Base-by-base conservation (phyloP, 2,329 filamentous ascomycete species). In the Fusarium robinianum region DNA sequence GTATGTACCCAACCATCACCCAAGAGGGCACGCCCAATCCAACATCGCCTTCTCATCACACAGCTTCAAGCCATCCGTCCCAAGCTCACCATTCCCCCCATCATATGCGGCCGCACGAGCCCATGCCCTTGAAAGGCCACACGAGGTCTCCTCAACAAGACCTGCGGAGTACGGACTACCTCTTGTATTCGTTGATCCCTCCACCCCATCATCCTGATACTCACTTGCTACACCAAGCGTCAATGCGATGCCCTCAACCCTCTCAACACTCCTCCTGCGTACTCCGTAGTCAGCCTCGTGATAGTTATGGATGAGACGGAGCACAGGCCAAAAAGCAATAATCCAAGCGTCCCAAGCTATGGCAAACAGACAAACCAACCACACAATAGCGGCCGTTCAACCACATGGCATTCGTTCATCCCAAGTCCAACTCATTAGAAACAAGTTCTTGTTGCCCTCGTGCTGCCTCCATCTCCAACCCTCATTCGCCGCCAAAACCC, bases 361-460 rank as follows among this genome's bases (percentile, higher is more conserved):
- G 33, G 32, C n/a, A 15, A 50, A n/a, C 31, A 55, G 40, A 46
- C 34, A 25, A 34, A 16, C 22, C 23, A 27, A 34, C 47, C 47
- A 46, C 21, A 49, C 36, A 37, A 26, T 35, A 37, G 29, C 35
- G 40, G n/a, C 22, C 22, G 5, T 23, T 27, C 7, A 10, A 49
- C 35, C 51, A 55, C 51, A 55, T 55, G 51, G 42, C 31, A 36
- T 29, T 38, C 22, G 22, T 44, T 39, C 48, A 24, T 51, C 36
- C 44, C 38, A 45, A 36, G 26, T 41, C 24, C 27, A 21, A 31
- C 37, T 48, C 46, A 38, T 24, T 9, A n/a, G 12, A 11, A n/a
- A 14, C 29, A 36, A 34, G 17, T 25, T 51, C 29, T 25, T 47
- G 30, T 19, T 30, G 24, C 29, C 19, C 22, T 40, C 39, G 41